These are phyloP conservation scores for Aspergillus diversus DNA, from an alignment of 495 filamentous ascomycete genomes.

Conservation along the genomic window DNA sequence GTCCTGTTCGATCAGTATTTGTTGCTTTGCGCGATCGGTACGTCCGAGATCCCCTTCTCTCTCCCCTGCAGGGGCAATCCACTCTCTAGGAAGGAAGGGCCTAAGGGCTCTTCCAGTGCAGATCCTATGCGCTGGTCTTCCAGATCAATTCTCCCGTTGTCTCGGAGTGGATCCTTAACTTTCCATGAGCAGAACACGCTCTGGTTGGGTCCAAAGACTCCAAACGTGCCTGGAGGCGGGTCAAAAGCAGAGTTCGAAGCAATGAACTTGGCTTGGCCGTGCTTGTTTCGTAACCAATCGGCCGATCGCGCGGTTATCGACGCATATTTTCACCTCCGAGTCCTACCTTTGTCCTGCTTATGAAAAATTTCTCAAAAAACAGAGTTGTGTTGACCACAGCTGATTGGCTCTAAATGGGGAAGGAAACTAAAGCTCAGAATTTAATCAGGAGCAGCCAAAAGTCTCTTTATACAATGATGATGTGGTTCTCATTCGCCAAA, in stretches of 20 bases:
- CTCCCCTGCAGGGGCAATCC: neutral
- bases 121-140: constrained; percentile 60
- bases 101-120: constrained; percentile 46
- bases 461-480: no score
- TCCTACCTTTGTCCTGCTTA: no score
- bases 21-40: no score
- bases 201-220: constrained; percentile 56
- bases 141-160: constrained; percentile 57
- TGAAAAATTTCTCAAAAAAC: no score
- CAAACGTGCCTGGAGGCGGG: constrained; percentile 61
- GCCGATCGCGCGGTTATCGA: neutral
- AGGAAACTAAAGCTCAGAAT: no score
- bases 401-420: no score
- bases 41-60: no score
- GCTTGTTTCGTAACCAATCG: neutral
- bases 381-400: no score
- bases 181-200: constrained; percentile 44
- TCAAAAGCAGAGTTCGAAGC: constrained; percentile 58
- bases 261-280: neutral
- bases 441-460: no score
- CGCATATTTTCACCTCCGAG: no score
- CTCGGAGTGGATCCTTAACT: constrained; percentile 57
- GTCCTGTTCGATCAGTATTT: no score
- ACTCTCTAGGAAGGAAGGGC: neutral
- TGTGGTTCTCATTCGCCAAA: no score